Conservation (phyloP, 257 asterid genomes). For the Leonotis leonurus region DNA sequence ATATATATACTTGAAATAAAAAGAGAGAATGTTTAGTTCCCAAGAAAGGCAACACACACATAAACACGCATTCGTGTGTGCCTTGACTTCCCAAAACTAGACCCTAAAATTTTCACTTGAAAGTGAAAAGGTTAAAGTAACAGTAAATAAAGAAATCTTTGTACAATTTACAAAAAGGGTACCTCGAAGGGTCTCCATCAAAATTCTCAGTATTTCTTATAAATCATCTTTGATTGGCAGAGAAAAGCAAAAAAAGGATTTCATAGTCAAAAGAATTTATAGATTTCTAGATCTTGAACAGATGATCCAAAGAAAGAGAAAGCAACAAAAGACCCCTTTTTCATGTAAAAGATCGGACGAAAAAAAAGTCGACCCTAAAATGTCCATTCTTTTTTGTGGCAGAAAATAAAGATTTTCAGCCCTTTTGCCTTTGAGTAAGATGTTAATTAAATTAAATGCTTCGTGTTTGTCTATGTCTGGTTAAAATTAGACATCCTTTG, state of each 20-base stretch:
- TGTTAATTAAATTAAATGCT: background rate
- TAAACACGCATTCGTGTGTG: too few species aligned
- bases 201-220: background rate
- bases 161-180: slow-evolving; percentile 8
- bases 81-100: too few species aligned
- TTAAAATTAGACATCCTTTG: slow-evolving; percentile 4
- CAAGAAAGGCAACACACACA: too few species aligned
- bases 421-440: too few species aligned
- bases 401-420: too few species aligned
- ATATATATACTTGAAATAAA: too few species aligned
- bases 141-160: slow-evolving; percentile 10
- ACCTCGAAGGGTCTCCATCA: slow-evolving; percentile 22
- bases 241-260: background rate
- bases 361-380: slow-evolving; percentile 17
- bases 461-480: background rate
- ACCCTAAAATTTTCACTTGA: background rate
- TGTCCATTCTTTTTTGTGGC: slow-evolving; percentile 12
- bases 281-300: slow-evolving; percentile 18
- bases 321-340: slow-evolving; percentile 39
- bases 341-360: slow-evolving; percentile 10
- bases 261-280: slow-evolving; percentile 20
- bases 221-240: background rate
- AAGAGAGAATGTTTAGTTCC: too few species aligned
- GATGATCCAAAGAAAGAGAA: slow-evolving; percentile 23
- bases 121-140: slow-evolving; percentile 21